These are phyloP conservation scores for Skeletonema menzelii DNA, from an alignment of 108 stramenopile species.

Conservation along the genomic window DNA sequence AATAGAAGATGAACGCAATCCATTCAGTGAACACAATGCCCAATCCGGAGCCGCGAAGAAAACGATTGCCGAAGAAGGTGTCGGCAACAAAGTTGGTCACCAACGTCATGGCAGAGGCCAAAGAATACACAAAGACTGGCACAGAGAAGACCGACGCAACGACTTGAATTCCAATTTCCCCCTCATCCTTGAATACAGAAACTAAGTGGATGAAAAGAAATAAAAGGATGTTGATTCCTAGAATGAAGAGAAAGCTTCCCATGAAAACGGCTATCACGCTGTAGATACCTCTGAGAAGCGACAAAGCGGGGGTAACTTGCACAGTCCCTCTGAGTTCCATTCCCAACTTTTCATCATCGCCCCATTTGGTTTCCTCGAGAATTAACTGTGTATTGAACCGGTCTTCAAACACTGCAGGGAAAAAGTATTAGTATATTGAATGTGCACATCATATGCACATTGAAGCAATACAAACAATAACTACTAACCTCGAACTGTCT, in stretches of 20 bases:
- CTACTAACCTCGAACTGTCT: background rate
- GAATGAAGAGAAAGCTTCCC: slow-evolving; percentile 41
- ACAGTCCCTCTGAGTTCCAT: slow-evolving; percentile 10
- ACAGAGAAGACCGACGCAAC: slow-evolving; percentile 16
- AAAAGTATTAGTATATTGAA: background rate
- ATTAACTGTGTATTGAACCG: background rate
- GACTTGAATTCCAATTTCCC: slow-evolving; percentile 10
- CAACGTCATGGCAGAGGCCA: slow-evolving; percentile 37
- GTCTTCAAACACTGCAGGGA: background rate
- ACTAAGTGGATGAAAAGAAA: slow-evolving; percentile 48
- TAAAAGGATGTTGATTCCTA: slow-evolving; percentile 28
- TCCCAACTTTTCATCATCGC: slow-evolving; percentile 2
- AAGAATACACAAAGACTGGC: slow-evolving; percentile 33
- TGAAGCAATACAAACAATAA: background rate
- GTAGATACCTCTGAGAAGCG: slow-evolving; percentile 24
- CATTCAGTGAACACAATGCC: slow-evolving; percentile 42
- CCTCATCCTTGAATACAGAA: background rate
- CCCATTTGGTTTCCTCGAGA: background rate
- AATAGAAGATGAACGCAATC: slow-evolving; percentile 41
- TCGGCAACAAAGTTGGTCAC: slow-evolving; percentile 35
- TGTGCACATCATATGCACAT: background rate
- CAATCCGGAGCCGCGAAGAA: slow-evolving; percentile 39
- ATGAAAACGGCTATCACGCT: slow-evolving; percentile 39
- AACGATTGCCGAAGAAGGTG: slow-evolving; percentile 38
- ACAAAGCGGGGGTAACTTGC: slow-evolving; percentile 1